Percentiles rank a stretch among this genome's conserved stretches.
Conservation (phyloP, 2,329 filamentous ascomycete species). For the Nemania bipapillata region DNA sequence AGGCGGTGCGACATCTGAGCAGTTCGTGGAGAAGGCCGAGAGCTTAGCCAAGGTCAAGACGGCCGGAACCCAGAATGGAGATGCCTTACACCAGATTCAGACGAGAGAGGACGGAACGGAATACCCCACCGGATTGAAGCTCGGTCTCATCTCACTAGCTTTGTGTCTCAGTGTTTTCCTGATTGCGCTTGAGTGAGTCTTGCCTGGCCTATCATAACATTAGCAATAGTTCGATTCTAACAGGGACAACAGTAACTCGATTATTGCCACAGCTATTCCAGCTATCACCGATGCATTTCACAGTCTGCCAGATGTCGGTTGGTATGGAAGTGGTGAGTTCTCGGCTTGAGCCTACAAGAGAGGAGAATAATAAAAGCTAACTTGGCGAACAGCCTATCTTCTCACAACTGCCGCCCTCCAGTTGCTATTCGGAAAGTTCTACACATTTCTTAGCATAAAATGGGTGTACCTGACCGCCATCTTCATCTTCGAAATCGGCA, state of each 20-base stretch:
- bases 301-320: constrained; percentile 59
- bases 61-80: constrained; percentile 37
- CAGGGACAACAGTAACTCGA: constrained; percentile 47
- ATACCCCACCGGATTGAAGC: constrained; percentile 54
- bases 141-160: constrained; percentile 56
- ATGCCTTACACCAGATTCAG: constrained; percentile 41
- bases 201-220: background rate
- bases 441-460: constrained; percentile 56
- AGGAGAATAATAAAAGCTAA: background rate
- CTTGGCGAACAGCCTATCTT: constrained; percentile 50
- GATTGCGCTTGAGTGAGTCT: constrained; percentile 56
- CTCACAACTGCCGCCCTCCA: constrained; percentile 55
- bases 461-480: constrained; percentile 53
- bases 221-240: constrained; percentile 30
- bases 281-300: constrained; percentile 56
- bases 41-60: constrained; percentile 27
- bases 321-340: constrained; percentile 57
- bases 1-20: background rate
- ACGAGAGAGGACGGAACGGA: constrained; percentile 55
- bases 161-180: constrained; percentile 59
- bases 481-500: constrained; percentile 56
- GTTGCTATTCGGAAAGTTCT: constrained; percentile 54
- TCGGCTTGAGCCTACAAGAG: too few relatives aligned
- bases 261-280: constrained; percentile 57
- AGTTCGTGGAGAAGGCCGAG: constrained; percentile 15